Evolutionary conservation across 148 eudicot genomes (phyloP).

Genomic region (Pharnaceum exiguum): DNA sequence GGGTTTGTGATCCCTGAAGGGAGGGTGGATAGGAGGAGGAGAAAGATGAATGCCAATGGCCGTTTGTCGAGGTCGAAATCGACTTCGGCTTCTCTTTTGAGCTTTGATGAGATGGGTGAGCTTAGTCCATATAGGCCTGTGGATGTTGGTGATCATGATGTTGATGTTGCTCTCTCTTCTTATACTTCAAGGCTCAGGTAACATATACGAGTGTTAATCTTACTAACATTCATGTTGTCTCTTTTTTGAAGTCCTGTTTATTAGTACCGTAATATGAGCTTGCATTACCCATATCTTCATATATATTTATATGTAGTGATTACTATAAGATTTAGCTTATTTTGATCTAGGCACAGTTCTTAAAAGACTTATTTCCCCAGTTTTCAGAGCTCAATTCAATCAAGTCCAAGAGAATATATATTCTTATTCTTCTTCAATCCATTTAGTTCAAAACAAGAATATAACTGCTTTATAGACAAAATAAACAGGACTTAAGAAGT

Average conservation of each 20-base stretch:
- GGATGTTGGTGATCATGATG: constrained; percentile 14
- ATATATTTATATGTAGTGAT: too few species aligned
- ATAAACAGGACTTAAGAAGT: too few species aligned
- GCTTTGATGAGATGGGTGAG: constrained; percentile 51
- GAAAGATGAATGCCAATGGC: background rate
- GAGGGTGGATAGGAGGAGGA: constrained; percentile 1
- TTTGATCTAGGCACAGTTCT: too few species aligned
- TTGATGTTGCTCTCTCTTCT: constrained; percentile 32
- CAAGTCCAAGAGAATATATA: too few species aligned
- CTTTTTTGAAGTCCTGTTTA: background rate
- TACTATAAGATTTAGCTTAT: too few species aligned
- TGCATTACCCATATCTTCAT: too few species aligned
- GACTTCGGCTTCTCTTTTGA: constrained; percentile 53
- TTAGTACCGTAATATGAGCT: too few species aligned
- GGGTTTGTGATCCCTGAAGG: constrained; percentile 49
- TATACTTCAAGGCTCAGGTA: constrained; percentile 61
- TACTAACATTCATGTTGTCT: background rate
- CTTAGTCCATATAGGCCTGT: constrained; percentile 34
- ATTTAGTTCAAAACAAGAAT: too few species aligned
- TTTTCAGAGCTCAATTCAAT: too few species aligned
- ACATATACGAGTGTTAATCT: background rate
- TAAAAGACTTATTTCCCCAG: too few species aligned
- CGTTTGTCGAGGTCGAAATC: constrained; percentile 40
- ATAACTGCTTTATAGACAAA: too few species aligned
- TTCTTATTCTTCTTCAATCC: too few species aligned